phyloP scores from a whole-genome alignment of 2,329 filamentous ascomycete species.

The Exophiala spinifera region DNA sequence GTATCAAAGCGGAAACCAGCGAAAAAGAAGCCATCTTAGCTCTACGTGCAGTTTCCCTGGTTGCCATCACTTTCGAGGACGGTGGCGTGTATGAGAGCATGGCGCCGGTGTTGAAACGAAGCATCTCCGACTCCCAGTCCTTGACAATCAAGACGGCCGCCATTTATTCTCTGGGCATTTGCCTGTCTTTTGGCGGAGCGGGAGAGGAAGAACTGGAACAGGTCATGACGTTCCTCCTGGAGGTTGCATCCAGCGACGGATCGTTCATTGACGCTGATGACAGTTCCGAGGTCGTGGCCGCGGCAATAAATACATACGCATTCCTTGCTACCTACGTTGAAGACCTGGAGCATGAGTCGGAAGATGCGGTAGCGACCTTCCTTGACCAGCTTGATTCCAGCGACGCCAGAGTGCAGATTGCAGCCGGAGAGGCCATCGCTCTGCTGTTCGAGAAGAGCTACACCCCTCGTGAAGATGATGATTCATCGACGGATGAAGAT shows the following conservation, averaged over 20 bases:
- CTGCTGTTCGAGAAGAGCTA: conserved; percentile 74
- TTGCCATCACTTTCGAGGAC: conserved; percentile 64
- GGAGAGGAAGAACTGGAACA: conserved; percentile 65
- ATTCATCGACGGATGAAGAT: conserved; percentile 43
- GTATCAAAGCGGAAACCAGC: conserved; percentile 65
- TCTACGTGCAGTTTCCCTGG: conserved; percentile 68
- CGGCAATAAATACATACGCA: conserved; percentile 74
- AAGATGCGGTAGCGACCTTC: conserved; percentile 73
- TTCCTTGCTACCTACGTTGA: conserved; percentile 75
- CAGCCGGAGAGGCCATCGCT: conserved; percentile 76
- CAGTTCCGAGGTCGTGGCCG: conserved; percentile 66
- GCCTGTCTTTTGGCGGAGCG: conserved; percentile 72
- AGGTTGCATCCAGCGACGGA: conserved; percentile 78
- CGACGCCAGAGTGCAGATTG: conserved; percentile 69
- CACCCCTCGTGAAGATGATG: conserved; percentile 56
- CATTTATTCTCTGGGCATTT: conserved; percentile 70
- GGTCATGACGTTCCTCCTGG: conserved; percentile 70
- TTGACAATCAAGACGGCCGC: conserved; percentile 64
- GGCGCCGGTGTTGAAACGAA: conserved; percentile 56
- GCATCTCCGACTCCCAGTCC: conserved; percentile 65
- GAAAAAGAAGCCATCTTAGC: conserved; percentile 68
- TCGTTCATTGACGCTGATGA: conserved; percentile 68
- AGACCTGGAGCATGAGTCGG: conserved; percentile 68
- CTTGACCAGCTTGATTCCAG: conserved; percentile 79
- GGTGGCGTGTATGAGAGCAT: conserved; percentile 65